These are phyloP conservation scores for Decorospora gaudefroyi DNA, from an alignment of 2,329 filamentous ascomycete genomes.

Conservation along the genomic window DNA sequence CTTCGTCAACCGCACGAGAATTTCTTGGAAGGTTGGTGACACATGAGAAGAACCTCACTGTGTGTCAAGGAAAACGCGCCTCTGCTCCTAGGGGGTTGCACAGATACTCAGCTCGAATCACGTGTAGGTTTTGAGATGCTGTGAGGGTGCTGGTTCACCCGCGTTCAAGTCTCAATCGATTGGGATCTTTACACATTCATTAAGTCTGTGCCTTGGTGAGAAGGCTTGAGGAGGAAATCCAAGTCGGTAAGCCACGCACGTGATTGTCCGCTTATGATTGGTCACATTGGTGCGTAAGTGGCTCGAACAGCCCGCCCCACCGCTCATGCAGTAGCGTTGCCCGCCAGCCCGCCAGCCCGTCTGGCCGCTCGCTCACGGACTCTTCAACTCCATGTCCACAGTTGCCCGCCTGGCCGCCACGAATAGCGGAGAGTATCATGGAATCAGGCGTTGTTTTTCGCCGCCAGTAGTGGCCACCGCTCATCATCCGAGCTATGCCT, in stretches of 20 bases:
- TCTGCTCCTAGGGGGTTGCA: too few relatives aligned
- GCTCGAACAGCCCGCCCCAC: constrained; percentile 16
- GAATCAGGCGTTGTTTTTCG: too few relatives aligned
- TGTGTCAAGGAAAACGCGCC: too few relatives aligned
- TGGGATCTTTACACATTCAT: neutral
- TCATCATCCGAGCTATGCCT: too few relatives aligned
- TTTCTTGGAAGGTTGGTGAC: too few relatives aligned
- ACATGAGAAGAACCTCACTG: too few relatives aligned
- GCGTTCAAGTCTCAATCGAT: neutral
- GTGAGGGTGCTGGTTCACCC: neutral
- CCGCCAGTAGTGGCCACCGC: neutral
- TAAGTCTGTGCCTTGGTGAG: neutral
- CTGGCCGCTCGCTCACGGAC: neutral
- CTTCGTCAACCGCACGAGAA: too few relatives aligned
- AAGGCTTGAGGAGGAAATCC: neutral
- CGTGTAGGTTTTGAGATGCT: too few relatives aligned
- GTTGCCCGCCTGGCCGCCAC: constrained; percentile 5
- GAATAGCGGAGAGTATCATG: too few relatives aligned
- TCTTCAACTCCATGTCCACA: neutral
- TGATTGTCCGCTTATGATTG: neutral
- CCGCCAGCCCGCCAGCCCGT: constrained; percentile 19
- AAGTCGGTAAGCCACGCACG: neutral
- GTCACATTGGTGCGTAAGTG: constrained; percentile 11
- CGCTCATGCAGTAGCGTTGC: constrained; percentile 29
- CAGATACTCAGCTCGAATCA: too few relatives aligned